These are phyloP conservation scores for Microthlaspi erraticum DNA, from an alignment of 345 rosid species.

Conservation along the genomic window DNA sequence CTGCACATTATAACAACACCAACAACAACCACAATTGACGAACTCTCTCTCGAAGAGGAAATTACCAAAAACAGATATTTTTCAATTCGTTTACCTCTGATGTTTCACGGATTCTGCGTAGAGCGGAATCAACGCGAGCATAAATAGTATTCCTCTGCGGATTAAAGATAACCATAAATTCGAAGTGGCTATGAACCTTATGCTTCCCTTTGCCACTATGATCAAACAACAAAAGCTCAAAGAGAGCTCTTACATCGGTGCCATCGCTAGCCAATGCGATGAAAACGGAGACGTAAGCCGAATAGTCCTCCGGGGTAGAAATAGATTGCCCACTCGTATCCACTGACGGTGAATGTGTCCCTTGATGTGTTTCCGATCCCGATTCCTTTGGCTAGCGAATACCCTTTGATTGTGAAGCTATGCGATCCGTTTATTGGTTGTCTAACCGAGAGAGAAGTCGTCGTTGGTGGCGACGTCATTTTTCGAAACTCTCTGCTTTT, in stretches of 20 bases:
- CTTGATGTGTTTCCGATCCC: slow-evolving; percentile 96
- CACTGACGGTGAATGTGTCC: slow-evolving; percentile 84
- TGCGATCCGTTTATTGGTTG: slow-evolving; percentile 89
- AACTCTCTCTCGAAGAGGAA: slow-evolving; percentile 8
- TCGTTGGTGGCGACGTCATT: slow-evolving; percentile 63
- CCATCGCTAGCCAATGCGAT: slow-evolving; percentile 97
- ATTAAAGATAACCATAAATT: slow-evolving; percentile 42
- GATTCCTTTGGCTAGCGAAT: slow-evolving; percentile 87
- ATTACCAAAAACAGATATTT: not conserved
- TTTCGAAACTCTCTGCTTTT: not conserved
- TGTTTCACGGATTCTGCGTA: slow-evolving; percentile 79
- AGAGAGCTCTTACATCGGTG: slow-evolving; percentile 88
- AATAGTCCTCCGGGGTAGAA: slow-evolving; percentile 87
- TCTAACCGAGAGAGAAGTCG: slow-evolving; percentile 77
- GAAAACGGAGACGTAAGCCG: slow-evolving; percentile 82
- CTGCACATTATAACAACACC: slow-evolving; percentile 43
- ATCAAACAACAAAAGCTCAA: slow-evolving; percentile 79
- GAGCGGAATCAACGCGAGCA: slow-evolving; percentile 92
- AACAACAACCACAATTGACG: slow-evolving; percentile 4
- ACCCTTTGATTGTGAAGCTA: slow-evolving; percentile 81
- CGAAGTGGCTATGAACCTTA: slow-evolving; percentile 91
- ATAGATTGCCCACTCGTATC: slow-evolving; percentile 90
- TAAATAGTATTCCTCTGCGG: slow-evolving; percentile 89
- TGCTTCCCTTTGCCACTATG: slow-evolving; percentile 88
- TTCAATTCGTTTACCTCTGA: slow-evolving; percentile 68